Evolutionary conservation across 768 basidiomycete genomes (phyloP).

Genomic region (Mycena capillaripes): DNA sequence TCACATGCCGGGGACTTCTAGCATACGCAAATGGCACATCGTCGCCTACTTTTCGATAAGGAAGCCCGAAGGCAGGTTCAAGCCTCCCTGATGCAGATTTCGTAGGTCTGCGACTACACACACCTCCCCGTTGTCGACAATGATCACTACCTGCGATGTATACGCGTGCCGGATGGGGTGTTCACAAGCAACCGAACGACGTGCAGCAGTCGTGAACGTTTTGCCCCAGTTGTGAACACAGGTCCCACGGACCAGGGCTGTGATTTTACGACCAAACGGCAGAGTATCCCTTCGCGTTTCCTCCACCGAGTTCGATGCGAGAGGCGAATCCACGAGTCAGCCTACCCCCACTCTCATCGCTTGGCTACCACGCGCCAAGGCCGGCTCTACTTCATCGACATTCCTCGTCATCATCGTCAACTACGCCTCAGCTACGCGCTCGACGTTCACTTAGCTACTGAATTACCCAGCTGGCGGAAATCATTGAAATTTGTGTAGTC

Average conservation of each 20-base stretch:
- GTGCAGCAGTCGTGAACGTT: constrained; percentile 54
- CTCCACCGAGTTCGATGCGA: constrained; percentile 44
- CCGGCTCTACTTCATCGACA: constrained; percentile 34
- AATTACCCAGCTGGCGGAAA: neutral
- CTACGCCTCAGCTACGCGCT: constrained; percentile 35
- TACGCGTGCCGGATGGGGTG: constrained; percentile 79
- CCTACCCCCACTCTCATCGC: constrained; percentile 40
- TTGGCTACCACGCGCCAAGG: constrained; percentile 35
- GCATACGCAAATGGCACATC: constrained; percentile 84
- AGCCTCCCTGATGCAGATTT: neutral
- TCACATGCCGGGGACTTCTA: constrained; percentile 68
- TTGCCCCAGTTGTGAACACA: constrained; percentile 35
- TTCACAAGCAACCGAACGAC: constrained; percentile 75
- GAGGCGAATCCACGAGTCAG: constrained; percentile 14
- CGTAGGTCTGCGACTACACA: constrained; percentile 76
- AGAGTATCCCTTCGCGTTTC: constrained; percentile 37
- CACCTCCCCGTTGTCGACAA: constrained; percentile 80
- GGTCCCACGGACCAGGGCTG: constrained; percentile 32
- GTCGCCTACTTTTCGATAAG: constrained; percentile 86
- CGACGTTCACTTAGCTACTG: constrained; percentile 53
- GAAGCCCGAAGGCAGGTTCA: constrained; percentile 17
- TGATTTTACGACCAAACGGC: constrained; percentile 30
- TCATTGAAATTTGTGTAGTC: neutral
- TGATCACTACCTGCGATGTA: constrained; percentile 78
- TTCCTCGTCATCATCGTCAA: constrained; percentile 44